Base-by-base conservation (phyloP, 2,329 filamentous ascomycete species). In the Cercospora canescens region DNA sequence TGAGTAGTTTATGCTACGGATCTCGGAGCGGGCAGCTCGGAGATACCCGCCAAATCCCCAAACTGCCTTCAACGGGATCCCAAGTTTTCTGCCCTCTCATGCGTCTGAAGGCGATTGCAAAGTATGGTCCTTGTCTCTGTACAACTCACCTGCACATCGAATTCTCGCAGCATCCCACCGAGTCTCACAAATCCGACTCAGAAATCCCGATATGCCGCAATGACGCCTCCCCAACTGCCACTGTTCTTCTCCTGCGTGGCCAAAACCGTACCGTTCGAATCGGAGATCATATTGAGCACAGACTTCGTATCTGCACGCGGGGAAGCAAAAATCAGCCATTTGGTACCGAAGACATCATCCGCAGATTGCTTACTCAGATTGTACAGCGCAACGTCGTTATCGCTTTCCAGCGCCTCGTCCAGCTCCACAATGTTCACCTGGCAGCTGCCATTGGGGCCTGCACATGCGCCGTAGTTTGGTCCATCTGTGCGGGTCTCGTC, bases 371-470 rank as follows among this genome's bases (percentile, higher is more conserved):
- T 60, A 41, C 72, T 73, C 28, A 72, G 54, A 55, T 70, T 70
- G 30, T 71, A 72, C 58, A 71, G 26, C 30, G 63, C 67, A 14
- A 72, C 67, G 2, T 65, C 68, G 14, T 62, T 65, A 11, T 62
- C 63, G 11, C 37, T 60, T 16, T 12, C 34, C 45, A 64, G 57
- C 34, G 34, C 68, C 35, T 64, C 64, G 35, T 48, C 45, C 6
- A 73, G 56, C 41, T 69, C 66, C 32, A 74, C 68, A 24, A 68
- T 64, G 63, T 80, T 80, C 64, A 75, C 70, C 71, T 81, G 79
- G 64, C 79, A 81, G 35, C 75, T 72, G 9, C 78, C 78, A 34
- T 75, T 70, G 48, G 76, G 76, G 2, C 72, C 68, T 2, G 69
- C 41, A 45, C 68, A 69, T 64, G 35, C 60, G 60, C 63, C 70